phyloP scores from a whole-genome alignment of 192 early-diverging fungal genomes.

The Coemansia sp. region DNA sequence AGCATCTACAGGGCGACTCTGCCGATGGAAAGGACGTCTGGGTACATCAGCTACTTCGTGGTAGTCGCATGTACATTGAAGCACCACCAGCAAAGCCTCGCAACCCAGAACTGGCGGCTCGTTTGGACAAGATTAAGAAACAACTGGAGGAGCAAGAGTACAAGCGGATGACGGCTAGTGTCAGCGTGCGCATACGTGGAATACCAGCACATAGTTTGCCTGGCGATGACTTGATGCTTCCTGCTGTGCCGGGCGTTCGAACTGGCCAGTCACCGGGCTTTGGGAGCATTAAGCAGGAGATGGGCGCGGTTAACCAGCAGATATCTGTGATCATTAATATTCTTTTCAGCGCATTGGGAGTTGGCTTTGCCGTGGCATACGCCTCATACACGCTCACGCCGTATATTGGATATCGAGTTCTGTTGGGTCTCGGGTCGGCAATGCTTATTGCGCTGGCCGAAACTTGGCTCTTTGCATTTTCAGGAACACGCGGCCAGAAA shows the following conservation, averaged over 20 bases:
- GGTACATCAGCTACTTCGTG: slow-evolving; percentile 35
- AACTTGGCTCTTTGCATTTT: slow-evolving; percentile 39
- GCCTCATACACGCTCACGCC: slow-evolving; percentile 45
- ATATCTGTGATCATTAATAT: slow-evolving; percentile 48
- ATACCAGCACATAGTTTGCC: neutral
- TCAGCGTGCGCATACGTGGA: neutral
- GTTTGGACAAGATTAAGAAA: slow-evolving; percentile 31
- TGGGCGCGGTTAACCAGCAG: slow-evolving; percentile 28
- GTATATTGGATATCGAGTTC: slow-evolving; percentile 42
- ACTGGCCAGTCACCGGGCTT: slow-evolving; percentile 6
- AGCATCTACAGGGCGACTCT: slow-evolving; percentile 2
- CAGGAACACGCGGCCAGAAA: slow-evolving; percentile 41
- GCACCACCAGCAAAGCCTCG: slow-evolving; percentile 16
- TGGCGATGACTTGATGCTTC: slow-evolving; percentile 5
- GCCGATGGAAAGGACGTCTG: slow-evolving; percentile 8
- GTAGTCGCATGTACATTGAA: slow-evolving; percentile 33
- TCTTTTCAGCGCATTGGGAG: slow-evolving; percentile 44
- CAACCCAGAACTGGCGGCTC: slow-evolving; percentile 41
- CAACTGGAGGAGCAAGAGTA: slow-evolving; percentile 49
- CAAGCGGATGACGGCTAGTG: slow-evolving; percentile 25
- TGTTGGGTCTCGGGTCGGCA: slow-evolving; percentile 35
- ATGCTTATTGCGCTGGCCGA: slow-evolving; percentile 30
- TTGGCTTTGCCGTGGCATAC: slow-evolving; percentile 49
- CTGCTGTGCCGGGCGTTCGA: slow-evolving; percentile 44
- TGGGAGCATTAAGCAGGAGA: slow-evolving; percentile 24